These are phyloP conservation scores for Eucalyptus melliodora DNA, from an alignment of 345 rosid genomes.

Conservation along the genomic window DNA sequence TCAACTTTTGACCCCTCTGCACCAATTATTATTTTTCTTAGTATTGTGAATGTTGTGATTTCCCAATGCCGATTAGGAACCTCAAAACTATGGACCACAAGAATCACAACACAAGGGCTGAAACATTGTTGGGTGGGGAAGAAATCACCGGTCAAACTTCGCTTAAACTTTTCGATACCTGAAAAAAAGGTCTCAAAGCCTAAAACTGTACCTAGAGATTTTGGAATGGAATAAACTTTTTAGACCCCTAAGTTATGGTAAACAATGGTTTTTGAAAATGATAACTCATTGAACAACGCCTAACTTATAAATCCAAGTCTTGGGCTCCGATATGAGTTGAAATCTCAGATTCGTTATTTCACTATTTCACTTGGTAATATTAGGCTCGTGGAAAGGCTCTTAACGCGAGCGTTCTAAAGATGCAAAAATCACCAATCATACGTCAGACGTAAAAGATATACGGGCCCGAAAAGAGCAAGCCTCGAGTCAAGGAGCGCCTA, in stretches of 20 bases:
- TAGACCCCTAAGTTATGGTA: not conserved
- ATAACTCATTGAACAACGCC: not conserved
- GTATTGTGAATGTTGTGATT: not conserved
- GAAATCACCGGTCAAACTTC: not conserved
- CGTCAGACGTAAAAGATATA: not conserved
- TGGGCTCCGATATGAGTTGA: not conserved
- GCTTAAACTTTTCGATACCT: not conserved
- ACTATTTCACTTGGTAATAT: not conserved
- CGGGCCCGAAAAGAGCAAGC: not conserved
- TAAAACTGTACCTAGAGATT: not conserved
- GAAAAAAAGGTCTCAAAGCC: not conserved
- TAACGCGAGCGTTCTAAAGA: not conserved
- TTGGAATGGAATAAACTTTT: not conserved
- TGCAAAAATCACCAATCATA: not conserved
- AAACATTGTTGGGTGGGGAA: not conserved
- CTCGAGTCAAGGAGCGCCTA: not conserved
- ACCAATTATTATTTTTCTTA: not conserved
- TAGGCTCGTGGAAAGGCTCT: not conserved
- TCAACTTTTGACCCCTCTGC: not conserved
- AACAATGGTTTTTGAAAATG: not conserved
- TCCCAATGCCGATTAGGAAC: not conserved
- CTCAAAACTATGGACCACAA: not conserved
- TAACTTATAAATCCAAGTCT: not conserved
- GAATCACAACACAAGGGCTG: not conserved
- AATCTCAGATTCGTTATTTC: not conserved